Base-by-base conservation (phyloP, 2,329 filamentous ascomycete genomes). In the Pleomassaria siparia region DNA sequence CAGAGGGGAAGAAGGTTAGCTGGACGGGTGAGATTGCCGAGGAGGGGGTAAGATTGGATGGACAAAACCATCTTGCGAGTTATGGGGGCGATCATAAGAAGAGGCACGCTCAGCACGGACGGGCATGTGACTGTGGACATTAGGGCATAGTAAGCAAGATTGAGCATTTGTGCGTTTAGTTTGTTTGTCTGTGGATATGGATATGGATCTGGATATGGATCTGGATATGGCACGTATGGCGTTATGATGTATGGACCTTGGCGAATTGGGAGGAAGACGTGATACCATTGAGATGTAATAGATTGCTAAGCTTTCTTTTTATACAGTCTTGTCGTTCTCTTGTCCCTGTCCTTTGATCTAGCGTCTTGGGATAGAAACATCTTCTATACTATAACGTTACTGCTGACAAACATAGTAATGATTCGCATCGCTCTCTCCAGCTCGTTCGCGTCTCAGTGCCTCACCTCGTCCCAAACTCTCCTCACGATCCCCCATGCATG, bases 1-100 rank as follows among this genome's bases (percentile, higher is more conserved):
- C 44, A 0, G 53, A 59, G 15, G 71, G 64, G 7, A 56, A 55
- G 33, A 49, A 55, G 45, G 64, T 71, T 3, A 59, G 64, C 7
- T 78, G 74, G 72, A 69, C 78, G 63, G 76, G 76, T 1, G 58
- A 52, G 28, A 33, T 73, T 0, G 74, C 76, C 0, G 63, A 64
- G 13, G 63, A 69, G 6, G 73, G 69, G 0, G 63, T 75, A 62
- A 60, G 74, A 18, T 44, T 77, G 37, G 75, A 77, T 62, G 74
- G 73, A 0, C 73, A 76, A 62, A 73, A 73, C 47, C 74, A 77
- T 66, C 36, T 75, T 36, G 71, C 72, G 3, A 58, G 49, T 18
- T 71, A 71, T 50, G 53, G 54, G 1, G 68, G 70, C 0, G 68
- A 72, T 42, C 64, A 63, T 26, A 70, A 54, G 62, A 72, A 66